Base-by-base conservation (phyloP, 2,329 filamentous ascomycete genomes). In the Aureobasidium mangrovei region DNA sequence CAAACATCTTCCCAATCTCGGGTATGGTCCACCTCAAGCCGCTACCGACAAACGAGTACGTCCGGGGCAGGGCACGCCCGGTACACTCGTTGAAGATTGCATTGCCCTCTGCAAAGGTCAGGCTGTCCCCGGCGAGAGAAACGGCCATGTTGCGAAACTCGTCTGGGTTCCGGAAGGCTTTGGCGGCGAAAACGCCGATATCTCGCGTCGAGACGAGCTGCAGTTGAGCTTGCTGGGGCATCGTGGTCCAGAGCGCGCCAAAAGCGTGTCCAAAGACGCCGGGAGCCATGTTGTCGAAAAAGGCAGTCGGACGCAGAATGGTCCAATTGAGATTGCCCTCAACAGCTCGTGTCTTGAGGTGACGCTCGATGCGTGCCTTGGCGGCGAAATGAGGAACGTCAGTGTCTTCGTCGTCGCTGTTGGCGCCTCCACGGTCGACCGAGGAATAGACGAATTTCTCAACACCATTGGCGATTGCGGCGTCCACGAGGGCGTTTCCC, bases 321-420 rank as follows among this genome's bases (percentile, higher is more conserved):
- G 79, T 83, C 77, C 78, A 85, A 5, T 67, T 68, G 79, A 83
- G 81, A 4, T 69, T 59, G 32, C 69, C 66, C n/a, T 67, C 67
- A 33, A 18, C 18, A 5, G 69, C 59, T 33, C 69, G 66, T 24
- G 74, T 68, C 26, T 77, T 68, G n/a, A 86, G 73, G 59, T 85
- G 72, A 52, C 77, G 69, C 68, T 86, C 84, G 60, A 85, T 81
- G 8, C 74, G 65, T 60, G 79, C 74, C 64, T 86, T 86, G 60
- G 54, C 58, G 57, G 74, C 73, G 64, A 86, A 86, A 65, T 86
- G 82, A 0, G 80, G 78, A 45, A 85, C 73, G 0, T 71, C 62
- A 0, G 82, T 84, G 0, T 74, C 69, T 56, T 75, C 75, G 4
- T 74, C 72, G 61, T 76, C 74, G 44, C 74, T 76, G 7, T 72